These are phyloP conservation scores for Roridomyces roridus DNA, from an alignment of 768 basidiomycete species.

Conservation along the genomic window DNA sequence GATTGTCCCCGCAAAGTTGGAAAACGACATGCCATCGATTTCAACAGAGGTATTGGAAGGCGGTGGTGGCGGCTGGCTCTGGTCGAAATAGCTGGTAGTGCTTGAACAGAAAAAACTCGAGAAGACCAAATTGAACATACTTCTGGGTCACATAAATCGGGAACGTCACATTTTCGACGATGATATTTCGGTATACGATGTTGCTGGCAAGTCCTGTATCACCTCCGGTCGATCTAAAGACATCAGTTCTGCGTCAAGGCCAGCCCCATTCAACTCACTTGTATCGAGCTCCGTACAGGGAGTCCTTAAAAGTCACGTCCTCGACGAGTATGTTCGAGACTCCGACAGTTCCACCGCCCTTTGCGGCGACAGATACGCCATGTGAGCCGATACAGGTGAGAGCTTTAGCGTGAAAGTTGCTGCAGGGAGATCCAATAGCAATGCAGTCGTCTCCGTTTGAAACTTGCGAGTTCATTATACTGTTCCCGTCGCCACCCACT, in stretches of 20 bases:
- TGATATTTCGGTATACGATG: conserved; percentile 11
- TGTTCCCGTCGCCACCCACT: conserved; percentile 25
- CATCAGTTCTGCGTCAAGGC: not conserved
- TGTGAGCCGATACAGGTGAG: conserved; percentile 21
- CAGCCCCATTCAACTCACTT: conserved; percentile 1
- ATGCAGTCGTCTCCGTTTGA: conserved; percentile 22
- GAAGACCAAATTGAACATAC: not conserved
- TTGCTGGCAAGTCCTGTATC: conserved; percentile 13
- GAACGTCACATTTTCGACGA: conserved; percentile 21
- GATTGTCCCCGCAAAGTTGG: conserved; percentile 16
- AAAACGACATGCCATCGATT: conserved; percentile 13
- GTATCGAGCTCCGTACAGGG: conserved; percentile 22
- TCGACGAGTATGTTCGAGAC: conserved; percentile 20
- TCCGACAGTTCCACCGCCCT: conserved; percentile 20
- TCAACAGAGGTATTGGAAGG: conserved; percentile 18
- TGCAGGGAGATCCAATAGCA: conserved; percentile 20
- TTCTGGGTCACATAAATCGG: conserved; percentile 24
- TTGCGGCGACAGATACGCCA: conserved; percentile 21
- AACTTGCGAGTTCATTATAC: conserved; percentile 9
- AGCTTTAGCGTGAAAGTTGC: conserved; percentile 13
- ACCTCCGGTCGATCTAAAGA: conserved; percentile 11
- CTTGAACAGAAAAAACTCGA: too few species aligned
- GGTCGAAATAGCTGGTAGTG: conserved; percentile 23
- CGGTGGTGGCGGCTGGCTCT: conserved; percentile 22
- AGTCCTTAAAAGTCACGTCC: conserved; percentile 18